Percentiles rank a stretch among this genome's conserved stretches.
These are phyloP conservation scores for Hibiscus mutabilis DNA, from an alignment of 345 rosid species.

Conservation along the genomic window DNA sequence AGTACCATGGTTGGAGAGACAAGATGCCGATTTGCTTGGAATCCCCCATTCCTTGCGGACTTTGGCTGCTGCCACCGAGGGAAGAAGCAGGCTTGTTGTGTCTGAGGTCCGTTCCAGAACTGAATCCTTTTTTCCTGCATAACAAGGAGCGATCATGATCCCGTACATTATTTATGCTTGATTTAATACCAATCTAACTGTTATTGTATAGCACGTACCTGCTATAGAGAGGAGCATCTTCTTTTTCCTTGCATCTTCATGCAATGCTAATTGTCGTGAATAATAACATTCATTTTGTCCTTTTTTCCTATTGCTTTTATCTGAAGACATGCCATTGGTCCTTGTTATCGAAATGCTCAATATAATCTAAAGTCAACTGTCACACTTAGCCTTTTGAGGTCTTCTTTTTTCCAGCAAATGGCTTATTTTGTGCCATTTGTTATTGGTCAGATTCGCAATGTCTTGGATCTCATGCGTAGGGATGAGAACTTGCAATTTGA, in stretches of 20 bases:
- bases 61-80: conserved; percentile 55
- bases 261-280: not conserved
- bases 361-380: not conserved
- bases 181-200: not conserved
- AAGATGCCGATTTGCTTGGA: conserved; percentile 45
- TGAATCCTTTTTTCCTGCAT: not conserved
- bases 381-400: not conserved
- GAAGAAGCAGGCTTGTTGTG: conserved; percentile 56
- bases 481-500: conserved; percentile 70
- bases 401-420: not conserved
- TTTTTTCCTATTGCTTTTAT: not conserved
- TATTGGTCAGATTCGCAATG: conserved; percentile 54
- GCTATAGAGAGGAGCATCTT: not conserved
- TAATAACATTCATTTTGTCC: not conserved
- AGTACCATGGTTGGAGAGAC: conserved; percentile 50
- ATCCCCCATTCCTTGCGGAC: conserved; percentile 48
- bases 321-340: not conserved
- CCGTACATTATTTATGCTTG: not conserved
- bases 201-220: not conserved
- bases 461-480: conserved; percentile 85
- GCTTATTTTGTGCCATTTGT: not conserved
- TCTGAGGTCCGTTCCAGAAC: conserved; percentile 62
- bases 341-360: not conserved
- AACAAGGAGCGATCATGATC: not conserved
- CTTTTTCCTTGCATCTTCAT: not conserved